These are phyloP conservation scores for Kitagawia praeruptora DNA, from an alignment of 129 eudicot genomes.

Conservation along the genomic window DNA sequence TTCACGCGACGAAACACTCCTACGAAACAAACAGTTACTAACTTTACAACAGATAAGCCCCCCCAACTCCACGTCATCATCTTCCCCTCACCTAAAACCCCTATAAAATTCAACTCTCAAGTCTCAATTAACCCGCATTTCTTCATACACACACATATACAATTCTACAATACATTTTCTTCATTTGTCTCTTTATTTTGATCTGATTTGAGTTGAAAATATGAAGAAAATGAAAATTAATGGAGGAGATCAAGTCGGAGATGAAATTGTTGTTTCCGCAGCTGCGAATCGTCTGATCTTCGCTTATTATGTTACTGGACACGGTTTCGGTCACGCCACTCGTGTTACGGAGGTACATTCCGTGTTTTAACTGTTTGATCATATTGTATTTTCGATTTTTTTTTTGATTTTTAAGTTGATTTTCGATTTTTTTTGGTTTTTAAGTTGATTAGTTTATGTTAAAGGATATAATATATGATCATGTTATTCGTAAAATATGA, in stretches of 20 bases:
- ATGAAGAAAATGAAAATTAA: not conserved
- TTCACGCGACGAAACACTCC: not conserved
- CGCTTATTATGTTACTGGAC: slow-evolving; percentile 89
- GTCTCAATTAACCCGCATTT: not conserved
- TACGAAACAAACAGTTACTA: not conserved
- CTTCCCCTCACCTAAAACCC: not conserved
- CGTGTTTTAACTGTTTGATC: not conserved
- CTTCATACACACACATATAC: not conserved
- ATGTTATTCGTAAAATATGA: not conserved
- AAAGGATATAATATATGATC: not conserved
- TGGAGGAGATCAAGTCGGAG: slow-evolving; percentile 6
- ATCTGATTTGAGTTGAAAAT: not conserved
- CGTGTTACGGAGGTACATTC: slow-evolving; percentile 76
- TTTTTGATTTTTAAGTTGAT: not conserved
- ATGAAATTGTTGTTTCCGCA: slow-evolving; percentile 2
- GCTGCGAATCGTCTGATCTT: slow-evolving; percentile 39
- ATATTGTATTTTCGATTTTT: too few relatives aligned
- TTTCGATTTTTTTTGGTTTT: not conserved
- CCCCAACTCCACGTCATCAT: not conserved
- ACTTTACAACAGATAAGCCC: not conserved
- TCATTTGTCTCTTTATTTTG: not conserved
- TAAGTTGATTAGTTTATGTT: not conserved
- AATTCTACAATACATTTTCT: not conserved
- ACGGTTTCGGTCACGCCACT: slow-evolving; percentile 96
- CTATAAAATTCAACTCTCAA: not conserved